Evolutionary conservation across 805 yeast genomes (phyloP), one percentile per base, ranked within the genome.

Genomic region (Martiniozyma abietophila): DNA sequence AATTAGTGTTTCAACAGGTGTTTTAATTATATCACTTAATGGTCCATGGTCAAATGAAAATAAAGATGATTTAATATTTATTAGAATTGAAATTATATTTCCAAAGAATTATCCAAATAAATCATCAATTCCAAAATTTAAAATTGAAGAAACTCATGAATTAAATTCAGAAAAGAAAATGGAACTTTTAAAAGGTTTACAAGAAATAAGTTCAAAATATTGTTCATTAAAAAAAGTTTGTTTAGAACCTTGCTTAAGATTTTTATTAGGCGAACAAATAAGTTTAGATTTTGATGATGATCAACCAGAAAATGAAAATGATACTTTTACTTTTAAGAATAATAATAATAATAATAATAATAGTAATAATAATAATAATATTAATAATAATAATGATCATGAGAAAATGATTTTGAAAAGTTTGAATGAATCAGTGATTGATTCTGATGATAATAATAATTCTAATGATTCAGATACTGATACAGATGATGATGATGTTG

Each of bases 1-100:
- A 45, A 86, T 92, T 5, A 77, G 92, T 2, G 94, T 89, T 0
- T 74, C 94, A 0, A 80, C 94, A 0, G 96, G 97, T 26, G 75
- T 68, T 20, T 61, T 88, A 36, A 74, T 76, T 3, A 55, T 92
- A 9, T 76, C 94, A n/a, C 56, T 92, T 34, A 71, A 76, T 43
- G 96, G 96, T 0, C 83, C 85, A 1, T 77, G 86, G 83, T 66
- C 72, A 1, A 49, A 54, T 8, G 46, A 49, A 1, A 33, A 65
- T 54, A 73, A 67, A 15, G 64, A 56, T 22, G 62, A 58, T 15
- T 53, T 76, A 21, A 61, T 83, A 1, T 84, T 84, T 48, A 58
- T 92, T 25, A 59, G 96, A 39, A 62, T 84, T 7, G 74, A 69
- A 27, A 66, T 84, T n/a, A 61, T 63, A 19, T 79, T 88, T 44